Conservation (phyloP, 2,329 filamentous ascomycete species). For the Apiospora malaysiana region DNA sequence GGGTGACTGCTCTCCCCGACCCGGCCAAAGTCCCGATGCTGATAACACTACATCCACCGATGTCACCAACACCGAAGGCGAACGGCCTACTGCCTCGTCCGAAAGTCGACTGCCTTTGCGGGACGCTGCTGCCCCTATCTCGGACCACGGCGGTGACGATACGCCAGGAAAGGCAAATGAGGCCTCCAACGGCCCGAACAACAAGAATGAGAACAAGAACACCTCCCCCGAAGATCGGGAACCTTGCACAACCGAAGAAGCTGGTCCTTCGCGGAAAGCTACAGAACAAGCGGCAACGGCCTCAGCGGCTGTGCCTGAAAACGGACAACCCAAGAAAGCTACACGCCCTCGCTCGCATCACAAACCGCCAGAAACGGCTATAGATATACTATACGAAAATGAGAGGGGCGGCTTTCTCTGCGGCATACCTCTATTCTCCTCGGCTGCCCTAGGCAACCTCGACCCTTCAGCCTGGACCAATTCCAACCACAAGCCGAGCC, state of each 20-base stretch:
- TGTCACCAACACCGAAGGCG: constrained; percentile 24
- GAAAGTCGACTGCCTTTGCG: constrained; percentile 32
- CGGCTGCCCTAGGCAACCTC: constrained; percentile 80
- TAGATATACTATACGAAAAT: constrained; percentile 95
- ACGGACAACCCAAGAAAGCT: constrained; percentile 23
- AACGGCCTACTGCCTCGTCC: constrained; percentile 31
- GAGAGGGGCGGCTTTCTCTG: constrained; percentile 90
- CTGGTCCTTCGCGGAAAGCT: constrained; percentile 22
- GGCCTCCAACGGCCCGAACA: background rate
- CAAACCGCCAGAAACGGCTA: constrained; percentile 55
- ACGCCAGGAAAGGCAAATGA: background rate
- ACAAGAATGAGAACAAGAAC: background rate
- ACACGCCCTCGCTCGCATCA: constrained; percentile 22
- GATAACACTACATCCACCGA: background rate
- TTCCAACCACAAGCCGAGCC: constrained; percentile 62
- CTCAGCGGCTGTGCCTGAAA: background rate
- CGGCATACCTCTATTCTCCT: constrained; percentile 87
- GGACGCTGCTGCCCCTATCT: constrained; percentile 23
- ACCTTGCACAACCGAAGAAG: constrained; percentile 34
- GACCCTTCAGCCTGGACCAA: constrained; percentile 92
- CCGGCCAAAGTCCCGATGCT: constrained; percentile 23
- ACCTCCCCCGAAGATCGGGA: background rate
- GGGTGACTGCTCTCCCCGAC: background rate
- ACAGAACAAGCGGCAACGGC: background rate
- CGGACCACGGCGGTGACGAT: background rate